Conservation (phyloP, 805 yeast species). For the Naumovozyma dairenensis region DNA sequence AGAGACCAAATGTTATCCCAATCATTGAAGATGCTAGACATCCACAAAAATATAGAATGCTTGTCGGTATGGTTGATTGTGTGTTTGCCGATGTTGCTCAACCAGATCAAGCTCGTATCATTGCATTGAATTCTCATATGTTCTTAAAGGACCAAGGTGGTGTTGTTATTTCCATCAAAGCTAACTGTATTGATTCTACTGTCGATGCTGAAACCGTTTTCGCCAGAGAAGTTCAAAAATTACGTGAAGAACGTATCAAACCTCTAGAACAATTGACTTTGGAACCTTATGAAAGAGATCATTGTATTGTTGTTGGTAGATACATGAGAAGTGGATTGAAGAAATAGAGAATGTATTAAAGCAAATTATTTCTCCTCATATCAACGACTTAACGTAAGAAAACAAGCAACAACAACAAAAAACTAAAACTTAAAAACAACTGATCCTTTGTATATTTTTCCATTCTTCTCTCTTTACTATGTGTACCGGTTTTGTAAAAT, state of each 20-base stretch:
- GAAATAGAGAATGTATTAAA: no score
- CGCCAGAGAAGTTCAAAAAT: slow-evolving; percentile 97
- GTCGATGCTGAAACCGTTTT: slow-evolving; percentile 99
- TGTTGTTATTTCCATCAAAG: slow-evolving; percentile 97
- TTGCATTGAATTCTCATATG: slow-evolving; percentile 95
- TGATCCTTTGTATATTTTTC: neutral
- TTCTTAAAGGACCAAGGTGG: slow-evolving; percentile 98
- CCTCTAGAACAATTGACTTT: slow-evolving; percentile 97
- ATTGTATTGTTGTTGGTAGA: slow-evolving; percentile 96
- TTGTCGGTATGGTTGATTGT: slow-evolving; percentile 96
- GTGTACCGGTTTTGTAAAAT: slow-evolving; percentile 1
- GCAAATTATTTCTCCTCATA: neutral
- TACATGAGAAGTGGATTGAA: slow-evolving; percentile 79
- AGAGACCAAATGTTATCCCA: slow-evolving; percentile 98
- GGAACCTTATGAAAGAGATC: slow-evolving; percentile 99
- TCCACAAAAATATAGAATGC: slow-evolving; percentile 99
- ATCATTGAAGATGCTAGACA: slow-evolving; percentile 99
- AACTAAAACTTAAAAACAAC: neutral
- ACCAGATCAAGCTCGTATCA: slow-evolving; percentile 99
- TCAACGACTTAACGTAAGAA: neutral
- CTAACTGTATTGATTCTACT: slow-evolving; percentile 99
- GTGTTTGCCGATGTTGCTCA: slow-evolving; percentile 99
- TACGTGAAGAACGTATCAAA: slow-evolving; percentile 97
- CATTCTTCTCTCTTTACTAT: slow-evolving; percentile 1
- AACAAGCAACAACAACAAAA: neutral